Evolutionary conservation across 257 asterid species (phyloP).

Genomic region (Petrea volubilis): DNA sequence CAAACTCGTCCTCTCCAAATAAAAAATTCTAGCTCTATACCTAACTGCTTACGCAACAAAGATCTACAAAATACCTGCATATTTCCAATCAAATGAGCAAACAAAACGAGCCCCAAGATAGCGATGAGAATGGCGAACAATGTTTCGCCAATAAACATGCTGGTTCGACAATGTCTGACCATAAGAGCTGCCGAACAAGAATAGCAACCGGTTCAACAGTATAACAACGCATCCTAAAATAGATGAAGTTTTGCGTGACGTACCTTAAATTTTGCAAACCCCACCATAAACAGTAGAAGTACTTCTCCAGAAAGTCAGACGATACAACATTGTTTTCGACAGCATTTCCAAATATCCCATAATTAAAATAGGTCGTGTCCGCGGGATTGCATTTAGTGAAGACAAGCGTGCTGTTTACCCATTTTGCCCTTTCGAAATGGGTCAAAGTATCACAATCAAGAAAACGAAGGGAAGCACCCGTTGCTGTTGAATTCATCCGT

Average conservation of each 20-base stretch:
- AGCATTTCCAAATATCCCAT: slow-evolving; percentile 73
- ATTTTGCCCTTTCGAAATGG: slow-evolving; percentile 41
- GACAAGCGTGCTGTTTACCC: slow-evolving; percentile 60
- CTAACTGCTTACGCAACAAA: too few relatives aligned
- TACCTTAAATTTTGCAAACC: slow-evolving; percentile 87
- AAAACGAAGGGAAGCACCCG: slow-evolving; percentile 55
- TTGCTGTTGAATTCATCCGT: slow-evolving; percentile 37
- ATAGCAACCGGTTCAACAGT: not conserved
- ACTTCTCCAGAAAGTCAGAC: slow-evolving; percentile 62
- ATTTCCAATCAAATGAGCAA: slow-evolving; percentile 88
- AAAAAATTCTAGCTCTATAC: too few relatives aligned
- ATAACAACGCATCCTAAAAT: not conserved
- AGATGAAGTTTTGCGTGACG: not conserved
- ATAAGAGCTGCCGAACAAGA: slow-evolving; percentile 62
- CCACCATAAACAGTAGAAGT: slow-evolving; percentile 94
- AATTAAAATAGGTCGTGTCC: slow-evolving; percentile 50
- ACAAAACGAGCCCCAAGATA: slow-evolving; percentile 81
- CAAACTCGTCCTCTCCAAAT: too few relatives aligned
- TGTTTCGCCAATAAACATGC: slow-evolving; percentile 81
- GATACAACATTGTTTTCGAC: slow-evolving; percentile 68
- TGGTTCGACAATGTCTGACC: slow-evolving; percentile 75
- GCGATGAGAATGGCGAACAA: slow-evolving; percentile 83
- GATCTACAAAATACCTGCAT: slow-evolving; percentile 67
- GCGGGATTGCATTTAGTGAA: slow-evolving; percentile 64
- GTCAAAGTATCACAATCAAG: slow-evolving; percentile 68